Evolutionary conservation across 2,329 filamentous ascomycete genomes (phyloP), one percentile per base, ranked within the genome.

Genomic region (Didymella lethalis): DNA sequence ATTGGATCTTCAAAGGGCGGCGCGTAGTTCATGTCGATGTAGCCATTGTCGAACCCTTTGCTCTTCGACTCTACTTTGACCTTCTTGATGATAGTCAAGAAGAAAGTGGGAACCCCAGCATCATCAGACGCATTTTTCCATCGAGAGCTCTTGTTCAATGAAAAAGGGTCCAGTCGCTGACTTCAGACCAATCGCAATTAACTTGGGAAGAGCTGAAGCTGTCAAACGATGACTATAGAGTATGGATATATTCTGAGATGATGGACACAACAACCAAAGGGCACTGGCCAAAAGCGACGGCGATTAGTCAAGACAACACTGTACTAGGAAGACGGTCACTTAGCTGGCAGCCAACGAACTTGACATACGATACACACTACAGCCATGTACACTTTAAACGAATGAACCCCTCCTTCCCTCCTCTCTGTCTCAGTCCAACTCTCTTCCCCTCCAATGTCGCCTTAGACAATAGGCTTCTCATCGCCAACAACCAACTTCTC

Each of bases 21-120:
- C 7, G 81, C 81, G 57, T 83, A 82, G 64, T 83, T 83, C 76
- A 82, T 79, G 63, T 82, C 83, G 25, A 81, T 62, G 55, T 73
- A 83, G 18, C 64, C 61, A 10, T 61, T 59, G 7, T 54, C 45
- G 29, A 70, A 29, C 2, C 60, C 60, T 32, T 57, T 20, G 4
- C 29, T 48, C 14, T 43, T 40, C 10, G 57, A 48, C 14, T 64
- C 59, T 6, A 31, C 50, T 40, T 64, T 64, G 25, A 63, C 57
- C 23, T 59, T 52, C 31, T 54, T 31, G 36, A 63, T 57, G 20
- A 63, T 48, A 6, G 36, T 49, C 0, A 59, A 65, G 47, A 62
- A 57, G 16, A 62, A 55, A 16, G 59, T 29, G 25, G 56, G 59
- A 1, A 73, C 54, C 3, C 43, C 58, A 0, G 61, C 58, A 46